phyloP scores from a whole-genome alignment of 2,329 filamentous ascomycete species.

The Beauveria pseudobassiana region DNA sequence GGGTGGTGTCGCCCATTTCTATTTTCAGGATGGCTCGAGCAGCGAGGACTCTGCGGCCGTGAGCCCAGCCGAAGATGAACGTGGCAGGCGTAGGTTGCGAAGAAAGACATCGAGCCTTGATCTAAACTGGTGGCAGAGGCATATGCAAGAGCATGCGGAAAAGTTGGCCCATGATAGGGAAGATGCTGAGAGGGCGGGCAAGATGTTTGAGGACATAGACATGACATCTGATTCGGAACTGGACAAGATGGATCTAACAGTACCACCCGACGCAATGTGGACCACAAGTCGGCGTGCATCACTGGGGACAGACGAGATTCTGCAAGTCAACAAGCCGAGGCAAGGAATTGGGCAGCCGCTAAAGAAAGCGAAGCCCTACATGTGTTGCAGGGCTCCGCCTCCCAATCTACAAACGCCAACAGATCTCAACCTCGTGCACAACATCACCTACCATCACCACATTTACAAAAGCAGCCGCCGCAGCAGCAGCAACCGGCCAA shows the following conservation, averaged over 20 bases:
- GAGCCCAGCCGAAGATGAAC: constrained; percentile 25
- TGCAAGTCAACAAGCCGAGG: constrained; percentile 16
- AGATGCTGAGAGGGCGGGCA: constrained; percentile 11
- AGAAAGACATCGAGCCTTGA: constrained; percentile 57
- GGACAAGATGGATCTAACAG: constrained; percentile 33
- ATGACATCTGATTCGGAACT: constrained; percentile 34
- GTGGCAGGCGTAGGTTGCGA: constrained; percentile 28
- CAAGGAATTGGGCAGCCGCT: constrained; percentile 19
- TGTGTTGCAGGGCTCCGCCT: constrained; percentile 9
- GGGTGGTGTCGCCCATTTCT: constrained; percentile 64
- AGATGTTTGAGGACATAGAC: constrained; percentile 18
- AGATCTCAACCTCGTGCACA: constrained; percentile 10
- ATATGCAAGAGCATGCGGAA: constrained; percentile 73
- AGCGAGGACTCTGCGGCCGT: constrained; percentile 41
- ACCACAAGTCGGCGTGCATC: constrained; percentile 28
- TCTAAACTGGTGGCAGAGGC: constrained; percentile 66
- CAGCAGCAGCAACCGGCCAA: constrained; percentile 13
- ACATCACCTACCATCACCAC: background rate
- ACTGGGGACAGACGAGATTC: constrained; percentile 21
- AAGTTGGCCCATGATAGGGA: constrained; percentile 40
- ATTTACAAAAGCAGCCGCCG: constrained; percentile 1
- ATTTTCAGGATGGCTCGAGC: constrained; percentile 56
- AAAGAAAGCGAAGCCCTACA: constrained; percentile 7
- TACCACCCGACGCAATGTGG: constrained; percentile 35
- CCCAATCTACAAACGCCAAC: constrained; percentile 1